Percentiles rank a stretch among this genome's conserved stretches.
Evolutionary conservation across 2,329 filamentous ascomycete genomes (phyloP).

Genomic region (Phaeophleospora eucalypticola): DNA sequence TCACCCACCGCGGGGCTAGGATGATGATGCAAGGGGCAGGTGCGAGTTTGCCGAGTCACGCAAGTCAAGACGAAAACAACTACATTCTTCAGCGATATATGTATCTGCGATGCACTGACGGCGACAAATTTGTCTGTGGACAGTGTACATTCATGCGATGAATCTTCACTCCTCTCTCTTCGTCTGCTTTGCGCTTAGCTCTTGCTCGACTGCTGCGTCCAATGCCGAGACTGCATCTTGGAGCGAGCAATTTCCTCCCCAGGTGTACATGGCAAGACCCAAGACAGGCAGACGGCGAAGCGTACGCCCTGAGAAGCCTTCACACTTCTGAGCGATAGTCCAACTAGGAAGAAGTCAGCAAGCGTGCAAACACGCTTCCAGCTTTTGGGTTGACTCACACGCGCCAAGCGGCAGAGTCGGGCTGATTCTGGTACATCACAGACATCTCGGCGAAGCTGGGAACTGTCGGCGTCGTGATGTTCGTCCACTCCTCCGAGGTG

Average conservation of each 20-base stretch:
- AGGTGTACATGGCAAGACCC: constrained; percentile 40
- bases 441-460: constrained; percentile 31
- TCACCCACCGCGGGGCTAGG: not conserved
- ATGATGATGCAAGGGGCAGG: not conserved
- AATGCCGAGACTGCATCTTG: constrained; percentile 39
- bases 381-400: no score
- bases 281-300: constrained; percentile 41
- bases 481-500: constrained; percentile 10
- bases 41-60: not conserved
- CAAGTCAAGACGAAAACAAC: not conserved
- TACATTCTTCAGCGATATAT: no score
- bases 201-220: constrained; percentile 34
- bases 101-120: no score
- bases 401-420: constrained; percentile 25
- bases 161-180: constrained; percentile 1
- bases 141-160: no score
- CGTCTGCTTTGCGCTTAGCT: constrained; percentile 21
- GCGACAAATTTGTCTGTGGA: no score
- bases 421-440: constrained; percentile 16
- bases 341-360: no score
- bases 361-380: no score
- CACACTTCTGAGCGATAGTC: constrained; percentile 32
- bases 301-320: constrained; percentile 41
- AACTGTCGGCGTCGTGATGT: constrained; percentile 18
- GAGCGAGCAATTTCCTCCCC: constrained; percentile 32